Conservation (phyloP, 2,329 filamentous ascomycete genomes). For the Pseudohalonectria lignicola region DNA sequence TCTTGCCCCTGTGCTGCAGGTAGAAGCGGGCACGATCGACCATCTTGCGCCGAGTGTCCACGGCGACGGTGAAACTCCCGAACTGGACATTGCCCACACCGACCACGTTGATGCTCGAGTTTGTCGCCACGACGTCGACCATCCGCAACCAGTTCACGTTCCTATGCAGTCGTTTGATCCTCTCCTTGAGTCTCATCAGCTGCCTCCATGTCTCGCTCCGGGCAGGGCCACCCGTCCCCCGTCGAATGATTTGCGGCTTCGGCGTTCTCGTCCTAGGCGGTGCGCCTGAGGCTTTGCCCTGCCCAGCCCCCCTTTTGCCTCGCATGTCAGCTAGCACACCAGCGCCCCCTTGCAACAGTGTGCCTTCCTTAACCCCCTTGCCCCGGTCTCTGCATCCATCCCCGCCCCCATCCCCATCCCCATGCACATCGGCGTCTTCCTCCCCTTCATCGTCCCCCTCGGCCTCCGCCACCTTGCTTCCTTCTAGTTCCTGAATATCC, state of each 20-base stretch:
- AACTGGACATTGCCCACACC: constrained; percentile 80
- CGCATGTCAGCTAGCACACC: no score
- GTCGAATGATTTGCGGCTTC: constrained; percentile 16
- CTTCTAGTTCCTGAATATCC: constrained; percentile 58
- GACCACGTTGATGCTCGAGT: constrained; percentile 64
- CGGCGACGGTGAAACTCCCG: constrained; percentile 72
- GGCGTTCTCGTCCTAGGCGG: constrained; percentile 10
- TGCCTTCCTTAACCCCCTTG: no score
- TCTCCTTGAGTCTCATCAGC: constrained; percentile 70
- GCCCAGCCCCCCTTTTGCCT: no score
- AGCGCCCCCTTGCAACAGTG: no score
- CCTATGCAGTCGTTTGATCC: constrained; percentile 74
- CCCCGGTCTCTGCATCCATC: no score
- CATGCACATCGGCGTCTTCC: constrained; percentile 7
- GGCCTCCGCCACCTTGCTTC: constrained; percentile 26
- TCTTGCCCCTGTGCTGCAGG: constrained; percentile 58
- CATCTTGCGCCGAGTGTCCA: constrained; percentile 86
- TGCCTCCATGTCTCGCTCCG: constrained; percentile 71
- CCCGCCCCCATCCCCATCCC: constrained; percentile 4
- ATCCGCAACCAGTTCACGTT: constrained; percentile 82
- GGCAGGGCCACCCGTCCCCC: constrained; percentile 18
- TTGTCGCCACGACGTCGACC: constrained; percentile 78
- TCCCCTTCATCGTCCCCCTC: constrained; percentile 16
- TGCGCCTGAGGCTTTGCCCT: no score
- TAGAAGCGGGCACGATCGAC: constrained; percentile 86